Evolutionary conservation across 2,329 filamentous ascomycete species (phyloP), one percentile per base, ranked within the genome.

Genomic region (Xylaria sp.): DNA sequence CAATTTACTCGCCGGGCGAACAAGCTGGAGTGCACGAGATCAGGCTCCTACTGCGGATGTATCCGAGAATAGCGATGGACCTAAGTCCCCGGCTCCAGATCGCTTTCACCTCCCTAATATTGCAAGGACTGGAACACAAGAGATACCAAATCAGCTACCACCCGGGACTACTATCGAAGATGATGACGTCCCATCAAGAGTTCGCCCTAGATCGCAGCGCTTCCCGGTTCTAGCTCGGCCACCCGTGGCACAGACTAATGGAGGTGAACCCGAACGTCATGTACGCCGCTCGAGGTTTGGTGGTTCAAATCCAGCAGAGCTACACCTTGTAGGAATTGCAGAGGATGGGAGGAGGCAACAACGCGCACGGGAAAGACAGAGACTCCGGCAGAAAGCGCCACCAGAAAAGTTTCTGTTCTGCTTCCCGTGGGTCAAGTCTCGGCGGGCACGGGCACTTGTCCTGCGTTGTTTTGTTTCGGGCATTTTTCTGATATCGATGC

Each of bases 391-490:
- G 15, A 60, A 60, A 56, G 65, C 69, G 35, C 71, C 70, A 28
- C 76, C 77, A 2, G 80, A 78, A 51, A 75, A 74, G 14, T 86
- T 86, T 61, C 67, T 87, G 3, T 82, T 82, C 59, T 87, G 84
- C 70, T 80, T 86, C 58, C 84, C 86, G 3, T 83, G 82, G 77
- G 73, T 88, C 54, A 80, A 81, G 70, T 87, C 86, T 43, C 76
- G 77, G 50, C 80, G 78, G 54, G 79, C 86, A 62, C 82, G 86
- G 38, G 75, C 78, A 38, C 85, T 87, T 66, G 81, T 89, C 40
- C 71, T 89, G 58, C 82, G 83, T 33, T 89, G 85, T 71, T 81
- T 90, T 23, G 82, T 91, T 6, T 90, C 90, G 5, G 90, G 89
- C 1, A 64, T 84, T 5, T 85, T 92, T 59, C 75, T 92, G 9